These are phyloP conservation scores for Lodderomyces parapsilosis DNA, from an alignment of 1,139 yeast genomes.

Conservation along the genomic window DNA sequence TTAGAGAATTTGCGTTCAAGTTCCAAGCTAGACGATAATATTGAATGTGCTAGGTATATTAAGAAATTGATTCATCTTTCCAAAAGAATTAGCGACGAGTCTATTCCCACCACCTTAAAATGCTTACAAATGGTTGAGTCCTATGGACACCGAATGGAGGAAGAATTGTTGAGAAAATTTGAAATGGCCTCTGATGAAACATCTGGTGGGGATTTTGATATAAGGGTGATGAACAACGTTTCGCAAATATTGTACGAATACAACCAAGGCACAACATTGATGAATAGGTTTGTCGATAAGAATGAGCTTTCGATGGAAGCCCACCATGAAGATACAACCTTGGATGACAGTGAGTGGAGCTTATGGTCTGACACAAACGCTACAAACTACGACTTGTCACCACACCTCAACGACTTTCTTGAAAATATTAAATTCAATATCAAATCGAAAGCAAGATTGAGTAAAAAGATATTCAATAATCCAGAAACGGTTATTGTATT, in stretches of 20 bases:
- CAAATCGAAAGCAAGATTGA: constrained; percentile 70
- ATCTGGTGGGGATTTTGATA: constrained; percentile 50
- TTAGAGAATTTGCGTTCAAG: constrained; percentile 50
- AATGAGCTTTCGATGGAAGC: constrained; percentile 52
- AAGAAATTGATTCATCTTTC: constrained; percentile 65
- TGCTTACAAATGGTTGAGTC: constrained; percentile 60
- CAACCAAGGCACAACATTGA: constrained; percentile 83
- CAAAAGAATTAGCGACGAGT: constrained; percentile 55
- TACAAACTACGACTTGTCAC: constrained; percentile 23
- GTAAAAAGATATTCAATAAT: constrained; percentile 69
- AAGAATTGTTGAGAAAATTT: constrained; percentile 56
- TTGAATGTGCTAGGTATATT: constrained; percentile 69
- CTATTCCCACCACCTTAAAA: constrained; percentile 47
- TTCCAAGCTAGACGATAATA: constrained; percentile 47
- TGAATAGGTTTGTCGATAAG: constrained; percentile 79
- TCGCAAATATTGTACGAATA: constrained; percentile 77
- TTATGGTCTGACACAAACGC: constrained; percentile 2
- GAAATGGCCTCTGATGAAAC: constrained; percentile 51
- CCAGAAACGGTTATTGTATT: constrained; percentile 65
- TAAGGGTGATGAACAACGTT: constrained; percentile 61
- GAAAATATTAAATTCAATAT: constrained; percentile 44
- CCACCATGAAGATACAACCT: constrained; percentile 30
- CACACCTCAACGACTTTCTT: constrained; percentile 32
- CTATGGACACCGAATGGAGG: constrained; percentile 77
- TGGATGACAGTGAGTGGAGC: background rate